phyloP scores from a whole-genome alignment of 2,329 filamentous ascomycete species.

The Pestalotiopsis sp. region DNA sequence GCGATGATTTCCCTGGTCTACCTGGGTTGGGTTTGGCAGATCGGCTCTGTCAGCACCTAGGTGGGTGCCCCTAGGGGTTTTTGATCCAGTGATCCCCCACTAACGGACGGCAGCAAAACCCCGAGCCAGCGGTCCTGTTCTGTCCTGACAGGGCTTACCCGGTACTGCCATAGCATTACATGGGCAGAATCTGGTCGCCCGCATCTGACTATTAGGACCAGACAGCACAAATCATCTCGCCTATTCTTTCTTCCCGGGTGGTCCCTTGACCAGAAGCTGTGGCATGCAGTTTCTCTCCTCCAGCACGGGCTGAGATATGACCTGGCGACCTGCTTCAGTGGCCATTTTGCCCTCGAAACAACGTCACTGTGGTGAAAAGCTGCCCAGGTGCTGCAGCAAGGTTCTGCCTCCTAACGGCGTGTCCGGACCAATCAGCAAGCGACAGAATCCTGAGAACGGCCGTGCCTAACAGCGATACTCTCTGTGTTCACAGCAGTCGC shows the following conservation, averaged over 20 bases:
- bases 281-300: background rate
- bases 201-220: background rate
- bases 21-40: background rate
- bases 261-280: background rate
- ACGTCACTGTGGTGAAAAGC: background rate
- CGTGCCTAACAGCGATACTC: background rate
- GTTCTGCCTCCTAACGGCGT: slow-evolving; percentile 1
- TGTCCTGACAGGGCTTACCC: background rate
- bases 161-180: background rate
- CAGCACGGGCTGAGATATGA: background rate
- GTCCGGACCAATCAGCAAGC: background rate
- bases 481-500: background rate
- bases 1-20: background rate
- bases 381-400: background rate
- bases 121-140: background rate
- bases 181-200: background rate
- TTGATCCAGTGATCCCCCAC: slow-evolving; percentile 3
- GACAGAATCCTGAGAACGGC: background rate
- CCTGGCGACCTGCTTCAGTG: background rate
- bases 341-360: background rate
- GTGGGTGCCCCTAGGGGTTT: background rate
- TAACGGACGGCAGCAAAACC: slow-evolving; percentile 1
- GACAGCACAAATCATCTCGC: background rate
- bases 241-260: background rate
- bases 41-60: background rate